Percentiles rank a stretch among this genome's conserved stretches.
phyloP scores from a whole-genome alignment of 2,329 filamentous ascomycete genomes.

The Epicoccum nigrum region DNA sequence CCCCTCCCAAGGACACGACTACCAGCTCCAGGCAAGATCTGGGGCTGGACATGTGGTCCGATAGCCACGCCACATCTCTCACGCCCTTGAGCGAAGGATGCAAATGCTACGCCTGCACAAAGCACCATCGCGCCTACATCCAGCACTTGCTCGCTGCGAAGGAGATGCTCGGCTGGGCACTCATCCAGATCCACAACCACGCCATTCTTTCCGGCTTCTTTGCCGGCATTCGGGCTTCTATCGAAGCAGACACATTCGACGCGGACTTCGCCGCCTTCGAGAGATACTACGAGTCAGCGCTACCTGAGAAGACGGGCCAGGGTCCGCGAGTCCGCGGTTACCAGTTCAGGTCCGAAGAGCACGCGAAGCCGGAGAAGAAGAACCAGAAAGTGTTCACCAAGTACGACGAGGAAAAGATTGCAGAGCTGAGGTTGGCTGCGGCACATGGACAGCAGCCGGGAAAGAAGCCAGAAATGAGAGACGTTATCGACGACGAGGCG shows the following conservation, averaged over 20 bases:
- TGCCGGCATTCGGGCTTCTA: constrained; percentile 67
- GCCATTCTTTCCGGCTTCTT: constrained; percentile 77
- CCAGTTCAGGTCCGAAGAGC: constrained; percentile 41
- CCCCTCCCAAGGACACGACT: constrained; percentile 27
- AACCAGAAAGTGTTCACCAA: constrained; percentile 42
- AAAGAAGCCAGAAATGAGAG: constrained; percentile 30
- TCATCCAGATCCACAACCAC: constrained; percentile 93
- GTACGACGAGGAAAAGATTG: constrained; percentile 32
- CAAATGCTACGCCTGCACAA: constrained; percentile 80
- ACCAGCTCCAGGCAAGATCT: constrained; percentile 51
- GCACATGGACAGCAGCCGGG: constrained; percentile 40
- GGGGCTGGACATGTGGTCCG: constrained; percentile 79
- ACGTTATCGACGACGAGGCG: constrained; percentile 44
- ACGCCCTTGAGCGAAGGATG: constrained; percentile 68
- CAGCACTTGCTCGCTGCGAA: constrained; percentile 87
- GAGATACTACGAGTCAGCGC: constrained; percentile 68
- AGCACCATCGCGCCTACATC: constrained; percentile 85
- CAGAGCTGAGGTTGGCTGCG: constrained; percentile 26
- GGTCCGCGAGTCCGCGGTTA: constrained; percentile 63
- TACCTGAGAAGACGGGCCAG: constrained; percentile 77
- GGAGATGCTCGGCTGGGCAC: constrained; percentile 95
- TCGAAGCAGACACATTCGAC: constrained; percentile 63
- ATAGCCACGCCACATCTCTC: constrained; percentile 64
- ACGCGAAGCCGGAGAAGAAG: constrained; percentile 39
- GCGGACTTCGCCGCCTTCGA: constrained; percentile 66